These are phyloP conservation scores for Plenodomus lindquistii DNA, from an alignment of 2,329 filamentous ascomycete species.

Conservation along the genomic window DNA sequence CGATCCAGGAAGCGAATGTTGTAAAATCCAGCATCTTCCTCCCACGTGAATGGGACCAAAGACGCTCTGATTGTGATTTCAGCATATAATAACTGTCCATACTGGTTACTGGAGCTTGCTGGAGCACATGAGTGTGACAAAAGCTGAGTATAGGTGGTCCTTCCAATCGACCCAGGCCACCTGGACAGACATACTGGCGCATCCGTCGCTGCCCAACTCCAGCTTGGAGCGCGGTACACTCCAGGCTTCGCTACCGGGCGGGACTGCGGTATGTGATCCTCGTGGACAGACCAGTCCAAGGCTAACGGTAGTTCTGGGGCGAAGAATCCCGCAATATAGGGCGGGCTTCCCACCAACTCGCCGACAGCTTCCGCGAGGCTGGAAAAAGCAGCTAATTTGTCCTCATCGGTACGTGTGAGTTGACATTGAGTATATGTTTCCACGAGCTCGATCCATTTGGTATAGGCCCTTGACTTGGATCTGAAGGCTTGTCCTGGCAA, in stretches of 20 bases:
- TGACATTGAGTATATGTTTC: background rate
- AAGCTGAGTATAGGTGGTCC: background rate
- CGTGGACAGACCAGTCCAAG: background rate
- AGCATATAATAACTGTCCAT: background rate
- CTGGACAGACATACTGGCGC: background rate
- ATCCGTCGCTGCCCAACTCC: constrained; percentile 2
- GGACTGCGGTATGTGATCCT: background rate
- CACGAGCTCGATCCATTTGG: background rate
- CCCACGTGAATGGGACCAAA: background rate
- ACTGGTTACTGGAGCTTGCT: background rate
- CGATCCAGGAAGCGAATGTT: background rate
- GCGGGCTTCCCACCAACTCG: background rate
- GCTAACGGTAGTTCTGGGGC: background rate
- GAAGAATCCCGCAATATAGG: constrained; percentile 3
- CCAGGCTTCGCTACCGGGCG: background rate
- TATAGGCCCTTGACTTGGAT: background rate
- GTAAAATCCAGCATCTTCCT: background rate
- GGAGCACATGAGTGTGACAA: background rate
- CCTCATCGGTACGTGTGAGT: background rate
- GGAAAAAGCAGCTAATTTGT: constrained; percentile 4
- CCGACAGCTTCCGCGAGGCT: background rate
- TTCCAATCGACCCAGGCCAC: background rate
- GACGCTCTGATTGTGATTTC: background rate
- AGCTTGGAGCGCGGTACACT: background rate
- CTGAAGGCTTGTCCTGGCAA: background rate